Evolutionary conservation across 2,329 filamentous ascomycete species (phyloP).

Genomic region (Colletotrichum cereale): DNA sequence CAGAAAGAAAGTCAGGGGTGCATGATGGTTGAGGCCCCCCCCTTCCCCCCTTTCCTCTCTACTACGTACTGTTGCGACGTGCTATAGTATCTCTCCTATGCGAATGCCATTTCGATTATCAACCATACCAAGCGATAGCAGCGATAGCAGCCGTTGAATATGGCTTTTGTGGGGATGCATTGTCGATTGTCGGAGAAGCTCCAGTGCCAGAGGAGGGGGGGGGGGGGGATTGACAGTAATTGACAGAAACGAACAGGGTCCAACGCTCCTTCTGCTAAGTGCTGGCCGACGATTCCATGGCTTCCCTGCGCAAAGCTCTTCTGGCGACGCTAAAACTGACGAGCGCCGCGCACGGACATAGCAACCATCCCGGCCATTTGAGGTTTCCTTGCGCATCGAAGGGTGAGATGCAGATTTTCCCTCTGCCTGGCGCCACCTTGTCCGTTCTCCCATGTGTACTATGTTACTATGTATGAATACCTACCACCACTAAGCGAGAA

Average conservation of each 20-base stretch:
- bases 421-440: conserved; percentile 16
- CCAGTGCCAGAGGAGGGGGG: neutral
- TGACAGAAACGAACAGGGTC: conserved; percentile 23
- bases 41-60: neutral
- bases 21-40: conserved; percentile 5
- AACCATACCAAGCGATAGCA: conserved; percentile 30
- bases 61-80: conserved; percentile 10
- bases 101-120: neutral
- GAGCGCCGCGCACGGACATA: conserved; percentile 36
- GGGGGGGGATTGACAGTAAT: conserved; percentile 11
- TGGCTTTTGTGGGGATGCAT: conserved; percentile 10
- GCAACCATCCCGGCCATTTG: conserved; percentile 21
- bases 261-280: conserved; percentile 17
- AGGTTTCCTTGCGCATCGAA: conserved; percentile 13
- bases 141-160: conserved; percentile 30
- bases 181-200: neutral
- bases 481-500: neutral
- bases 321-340: conserved; percentile 32
- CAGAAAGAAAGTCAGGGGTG: conserved; percentile 7
- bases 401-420: conserved; percentile 11
- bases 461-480: no score
- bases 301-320: conserved; percentile 16
- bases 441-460: neutral
- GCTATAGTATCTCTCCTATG: neutral
- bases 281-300: conserved; percentile 13